Conservation (phyloP, 2,329 filamentous ascomycete genomes). For the Fonsecaea nubica region DNA sequence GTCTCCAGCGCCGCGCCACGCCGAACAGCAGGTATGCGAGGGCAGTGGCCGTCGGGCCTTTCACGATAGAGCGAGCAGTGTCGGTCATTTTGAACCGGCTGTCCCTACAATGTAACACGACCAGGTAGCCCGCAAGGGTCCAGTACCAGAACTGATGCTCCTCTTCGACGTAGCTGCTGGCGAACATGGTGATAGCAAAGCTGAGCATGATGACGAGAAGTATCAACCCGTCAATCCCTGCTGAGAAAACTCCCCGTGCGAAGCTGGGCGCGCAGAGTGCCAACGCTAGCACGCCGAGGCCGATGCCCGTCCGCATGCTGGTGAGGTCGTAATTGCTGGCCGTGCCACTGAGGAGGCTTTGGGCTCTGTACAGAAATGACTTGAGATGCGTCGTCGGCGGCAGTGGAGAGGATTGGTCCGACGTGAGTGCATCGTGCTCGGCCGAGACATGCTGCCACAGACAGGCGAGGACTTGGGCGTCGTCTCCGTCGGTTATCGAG, state of each 20-base stretch:
- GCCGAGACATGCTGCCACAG: constrained; percentile 62
- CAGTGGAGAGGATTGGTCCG: background rate
- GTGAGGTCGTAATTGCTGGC: constrained; percentile 88
- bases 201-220: constrained; percentile 62
- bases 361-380: constrained; percentile 73
- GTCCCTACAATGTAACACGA: constrained; percentile 48
- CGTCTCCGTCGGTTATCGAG: constrained; percentile 37
- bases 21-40: constrained; percentile 68
- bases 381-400: constrained; percentile 16
- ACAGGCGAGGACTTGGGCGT: constrained; percentile 69
- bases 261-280: constrained; percentile 41
- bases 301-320: constrained; percentile 61
- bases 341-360: constrained; percentile 82
- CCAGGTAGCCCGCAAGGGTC: constrained; percentile 62
- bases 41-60: constrained; percentile 43
- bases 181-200: constrained; percentile 94
- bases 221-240: constrained; percentile 39
- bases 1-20: constrained; percentile 83
- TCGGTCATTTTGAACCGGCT: constrained; percentile 15
- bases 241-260: constrained; percentile 7
- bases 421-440: constrained; percentile 7
- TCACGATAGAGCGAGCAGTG: background rate
- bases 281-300: constrained; percentile 44
- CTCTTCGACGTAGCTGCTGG: constrained; percentile 96
- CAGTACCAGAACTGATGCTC: constrained; percentile 99